Evolutionary conservation across 164 flowering plant genomes (phyloP).

Genomic region (Chimonanthus salicifolius): DNA sequence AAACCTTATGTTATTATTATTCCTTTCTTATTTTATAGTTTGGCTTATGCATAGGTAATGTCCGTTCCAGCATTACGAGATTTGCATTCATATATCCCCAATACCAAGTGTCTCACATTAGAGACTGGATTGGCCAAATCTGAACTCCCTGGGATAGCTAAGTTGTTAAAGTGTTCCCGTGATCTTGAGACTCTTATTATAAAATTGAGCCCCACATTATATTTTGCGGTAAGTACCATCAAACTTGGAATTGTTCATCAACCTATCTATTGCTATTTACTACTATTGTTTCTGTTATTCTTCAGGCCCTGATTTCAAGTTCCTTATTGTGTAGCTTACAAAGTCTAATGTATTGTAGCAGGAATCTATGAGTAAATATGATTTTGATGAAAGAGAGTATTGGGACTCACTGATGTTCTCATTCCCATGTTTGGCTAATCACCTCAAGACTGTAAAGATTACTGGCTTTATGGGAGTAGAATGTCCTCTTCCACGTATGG

Average conservation of each 20-base stretch:
- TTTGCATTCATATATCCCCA: background rate
- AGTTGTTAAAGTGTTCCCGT: background rate
- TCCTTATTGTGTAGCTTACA: background rate
- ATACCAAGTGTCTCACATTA: background rate
- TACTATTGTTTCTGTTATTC: too few species aligned
- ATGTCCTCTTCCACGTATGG: background rate
- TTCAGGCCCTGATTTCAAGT: background rate
- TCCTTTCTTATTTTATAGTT: background rate
- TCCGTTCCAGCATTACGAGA: background rate
- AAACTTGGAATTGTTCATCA: too few species aligned
- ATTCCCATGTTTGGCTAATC: background rate
- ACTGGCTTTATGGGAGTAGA: background rate
- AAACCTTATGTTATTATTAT: background rate
- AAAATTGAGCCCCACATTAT: background rate
- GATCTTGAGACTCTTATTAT: constrained; percentile 5
- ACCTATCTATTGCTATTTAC: too few species aligned
- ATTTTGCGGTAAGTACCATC: background rate
- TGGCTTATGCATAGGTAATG: background rate
- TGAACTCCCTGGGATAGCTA: background rate
- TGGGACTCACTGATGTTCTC: background rate
- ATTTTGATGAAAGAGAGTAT: constrained; percentile 1
- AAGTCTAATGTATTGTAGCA: background rate
- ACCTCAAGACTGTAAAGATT: background rate
- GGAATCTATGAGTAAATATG: background rate
- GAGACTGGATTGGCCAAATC: background rate